These are phyloP conservation scores for Amaranthus palmeri DNA, from an alignment of 148 eudicot genomes.

Conservation along the genomic window DNA sequence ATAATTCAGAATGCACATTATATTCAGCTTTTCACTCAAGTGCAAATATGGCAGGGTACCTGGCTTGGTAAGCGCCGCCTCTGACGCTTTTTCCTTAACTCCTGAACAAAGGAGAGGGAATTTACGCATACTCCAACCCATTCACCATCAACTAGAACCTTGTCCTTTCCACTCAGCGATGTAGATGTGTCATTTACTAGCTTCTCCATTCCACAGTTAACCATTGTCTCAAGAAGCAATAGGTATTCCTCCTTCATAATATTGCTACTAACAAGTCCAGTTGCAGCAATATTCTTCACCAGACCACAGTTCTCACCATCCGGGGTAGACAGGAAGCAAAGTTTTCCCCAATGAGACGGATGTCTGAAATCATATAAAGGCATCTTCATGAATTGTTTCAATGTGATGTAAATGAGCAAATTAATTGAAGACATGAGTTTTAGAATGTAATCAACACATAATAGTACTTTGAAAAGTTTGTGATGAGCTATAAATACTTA, in stretches of 20 bases:
- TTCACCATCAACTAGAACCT: slow-evolving; percentile 75
- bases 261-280: slow-evolving; percentile 69
- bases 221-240: slow-evolving; percentile 38
- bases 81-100: slow-evolving; percentile 56
- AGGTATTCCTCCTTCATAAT: slow-evolving; percentile 27
- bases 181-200: slow-evolving; percentile 52
- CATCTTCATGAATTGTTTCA: background rate
- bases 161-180: slow-evolving; percentile 48
- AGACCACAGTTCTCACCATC: slow-evolving; percentile 98
- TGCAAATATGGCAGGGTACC: slow-evolving; percentile 30
- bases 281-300: slow-evolving; percentile 77
- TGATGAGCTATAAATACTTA: slow-evolving; percentile 35
- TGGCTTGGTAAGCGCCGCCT: slow-evolving; percentile 49
- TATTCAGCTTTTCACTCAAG: background rate
- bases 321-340: slow-evolving; percentile 83
- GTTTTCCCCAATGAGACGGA: slow-evolving; percentile 97
- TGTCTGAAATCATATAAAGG: slow-evolving; percentile 48
- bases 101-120: slow-evolving; percentile 55
- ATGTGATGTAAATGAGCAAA: background rate
- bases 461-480: background rate
- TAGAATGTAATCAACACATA: background rate
- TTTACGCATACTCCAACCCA: slow-evolving; percentile 77
- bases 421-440: background rate
- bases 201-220: slow-evolving; percentile 61
- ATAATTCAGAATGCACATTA: background rate